Base-by-base conservation (phyloP, 2,329 filamentous ascomycete genomes). In the Fusarium sp. region DNA sequence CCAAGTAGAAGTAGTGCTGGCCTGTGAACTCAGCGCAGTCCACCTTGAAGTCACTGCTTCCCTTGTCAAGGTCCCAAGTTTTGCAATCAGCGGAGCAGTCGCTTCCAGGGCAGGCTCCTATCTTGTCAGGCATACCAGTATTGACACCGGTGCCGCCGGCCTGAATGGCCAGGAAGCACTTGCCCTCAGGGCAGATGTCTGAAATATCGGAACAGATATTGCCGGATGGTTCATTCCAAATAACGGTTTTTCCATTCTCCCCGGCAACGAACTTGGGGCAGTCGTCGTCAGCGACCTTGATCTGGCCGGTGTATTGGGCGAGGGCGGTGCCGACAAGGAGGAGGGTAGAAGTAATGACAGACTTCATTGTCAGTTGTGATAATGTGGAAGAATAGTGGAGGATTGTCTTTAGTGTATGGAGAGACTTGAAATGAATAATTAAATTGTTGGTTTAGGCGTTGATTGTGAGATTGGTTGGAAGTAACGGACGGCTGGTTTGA, bases 191-290 rank as follows among this genome's bases (percentile, higher is more conserved):
- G 20, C 58, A 62, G 4, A 62, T 34, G 4, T n/a, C 26, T 4
- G 58, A 59, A 12, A 59, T 37, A 11, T 62, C 58, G n/a, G 54
- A 37, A 10, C 58, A 62, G 11, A 62, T 62, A 28, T 59, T 62
- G 16, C 34, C 34, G 28, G 16, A 38, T 20, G 45, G 37, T 15
- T 47, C 40, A 2, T 47, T 18, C 44, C 45, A 62, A 15, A 16
- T 23, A 7, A 62, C 26, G 16, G 31, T 18, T 7, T 52, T 31
- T 4, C 44, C 42, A 33, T 34, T 44, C 40, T 62, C 45, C 8
- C 44, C 18, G 7, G 45, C 44, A 6, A 20, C 28, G 16, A 62
- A 59, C 10, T 40, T 40, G 12, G 58, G 54, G 8, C 58, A 62
- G 9, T 33, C n/a, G 31, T 51, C 58, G 13, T 59, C 54, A 10